Percentiles rank a stretch among this genome's conserved stretches.
Conservation (phyloP, 2,329 filamentous ascomycete genomes). For the Pseudopyrenochaeta lycopersici region DNA sequence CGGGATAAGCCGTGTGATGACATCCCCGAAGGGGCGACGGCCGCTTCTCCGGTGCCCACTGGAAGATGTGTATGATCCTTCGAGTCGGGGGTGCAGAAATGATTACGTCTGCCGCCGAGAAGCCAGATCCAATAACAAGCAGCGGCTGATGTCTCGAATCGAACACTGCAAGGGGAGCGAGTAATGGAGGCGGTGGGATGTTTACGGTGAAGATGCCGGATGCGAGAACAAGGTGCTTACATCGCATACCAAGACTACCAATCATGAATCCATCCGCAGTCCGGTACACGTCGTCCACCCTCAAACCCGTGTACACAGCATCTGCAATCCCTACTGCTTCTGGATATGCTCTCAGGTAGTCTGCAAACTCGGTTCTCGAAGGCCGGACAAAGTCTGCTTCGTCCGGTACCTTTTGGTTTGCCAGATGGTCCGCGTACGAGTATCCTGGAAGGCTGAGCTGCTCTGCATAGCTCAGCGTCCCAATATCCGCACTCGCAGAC, state of each 20-base stretch:
- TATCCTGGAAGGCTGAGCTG: slow-evolving; percentile 69
- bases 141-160: slow-evolving; percentile 50
- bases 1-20: slow-evolving; percentile 68
- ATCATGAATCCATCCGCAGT: slow-evolving; percentile 59
- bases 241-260: slow-evolving; percentile 61
- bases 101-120: slow-evolving; percentile 69
- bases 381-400: slow-evolving; percentile 63
- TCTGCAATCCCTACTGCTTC: slow-evolving; percentile 61
- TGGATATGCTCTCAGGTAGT: slow-evolving; percentile 65
- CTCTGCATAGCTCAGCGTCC: slow-evolving; percentile 68
- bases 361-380: slow-evolving; percentile 62
- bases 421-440: slow-evolving; percentile 64
- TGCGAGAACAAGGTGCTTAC: slow-evolving; percentile 66
- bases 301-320: slow-evolving; percentile 55
- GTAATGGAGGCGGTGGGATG: slow-evolving; percentile 60
- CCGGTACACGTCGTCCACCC: slow-evolving; percentile 56
- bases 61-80: slow-evolving; percentile 67
- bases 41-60: slow-evolving; percentile 65
- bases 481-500: slow-evolving; percentile 64
- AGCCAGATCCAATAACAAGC: slow-evolving; percentile 68
- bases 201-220: slow-evolving; percentile 67
- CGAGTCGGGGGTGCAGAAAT: slow-evolving; percentile 61
- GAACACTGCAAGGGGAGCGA: slow-evolving; percentile 56
- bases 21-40: slow-evolving; percentile 67
- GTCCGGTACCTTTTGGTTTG: slow-evolving; percentile 47